Conservation (phyloP, 1,139 yeast genomes). For the Saccharomycopsis crataegensis region DNA sequence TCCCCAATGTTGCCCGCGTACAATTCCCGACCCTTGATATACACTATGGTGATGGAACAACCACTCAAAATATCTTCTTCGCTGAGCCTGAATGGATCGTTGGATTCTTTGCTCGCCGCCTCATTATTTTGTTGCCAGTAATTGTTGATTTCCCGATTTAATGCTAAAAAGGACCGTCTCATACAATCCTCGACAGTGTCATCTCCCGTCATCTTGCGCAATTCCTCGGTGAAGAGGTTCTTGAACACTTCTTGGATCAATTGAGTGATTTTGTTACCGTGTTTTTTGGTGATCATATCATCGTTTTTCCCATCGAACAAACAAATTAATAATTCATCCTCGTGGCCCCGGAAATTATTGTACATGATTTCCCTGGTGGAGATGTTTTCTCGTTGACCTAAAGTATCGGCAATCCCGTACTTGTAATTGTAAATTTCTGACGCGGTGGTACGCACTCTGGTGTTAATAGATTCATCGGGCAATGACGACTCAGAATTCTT, state of each 20-base stretch:
- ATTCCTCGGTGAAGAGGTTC: constrained; percentile 53
- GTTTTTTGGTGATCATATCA: constrained; percentile 31
- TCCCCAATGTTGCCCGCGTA: constrained; percentile 92
- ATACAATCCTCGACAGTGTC: constrained; percentile 57
- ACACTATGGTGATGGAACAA: constrained; percentile 75
- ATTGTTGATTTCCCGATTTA: constrained; percentile 76
- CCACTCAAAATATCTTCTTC: constrained; percentile 76
- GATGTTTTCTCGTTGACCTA: constrained; percentile 63
- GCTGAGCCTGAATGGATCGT: constrained; percentile 29
- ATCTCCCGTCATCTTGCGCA: constrained; percentile 40
- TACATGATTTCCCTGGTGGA: constrained; percentile 79
- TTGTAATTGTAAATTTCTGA: constrained; percentile 71
- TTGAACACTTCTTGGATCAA: constrained; percentile 70
- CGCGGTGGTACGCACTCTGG: constrained; percentile 90
- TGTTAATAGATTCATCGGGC: constrained; percentile 80
- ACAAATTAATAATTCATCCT: constrained; percentile 64
- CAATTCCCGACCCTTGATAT: constrained; percentile 60
- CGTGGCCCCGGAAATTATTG: constrained; percentile 82
- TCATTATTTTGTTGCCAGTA: constrained; percentile 21
- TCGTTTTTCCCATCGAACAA: constrained; percentile 81
- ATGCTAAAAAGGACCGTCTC: constrained; percentile 65
- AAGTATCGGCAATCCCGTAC: constrained; percentile 85
- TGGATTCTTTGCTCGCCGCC: constrained; percentile 27
- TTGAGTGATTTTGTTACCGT: constrained; percentile 66
- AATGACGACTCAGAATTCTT: constrained; percentile 43